These are phyloP conservation scores for Draba incana DNA, from an alignment of 345 rosid genomes.

Conservation along the genomic window DNA sequence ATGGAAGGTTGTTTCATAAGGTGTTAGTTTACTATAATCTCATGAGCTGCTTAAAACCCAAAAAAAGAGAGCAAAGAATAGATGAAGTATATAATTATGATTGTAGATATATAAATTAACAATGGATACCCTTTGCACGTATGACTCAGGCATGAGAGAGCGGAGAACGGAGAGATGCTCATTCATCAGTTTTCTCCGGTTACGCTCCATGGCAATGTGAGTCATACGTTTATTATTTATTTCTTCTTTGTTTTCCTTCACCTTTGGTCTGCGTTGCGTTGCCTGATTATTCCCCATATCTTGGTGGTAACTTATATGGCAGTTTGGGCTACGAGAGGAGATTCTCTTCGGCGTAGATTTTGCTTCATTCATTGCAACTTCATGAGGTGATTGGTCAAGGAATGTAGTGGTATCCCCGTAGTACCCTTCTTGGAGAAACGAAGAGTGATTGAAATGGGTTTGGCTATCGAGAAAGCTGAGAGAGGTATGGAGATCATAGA, in stretches of 20 bases:
- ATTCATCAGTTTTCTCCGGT: conserved; percentile 91
- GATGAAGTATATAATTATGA: background rate
- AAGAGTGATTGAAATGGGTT: conserved; percentile 34
- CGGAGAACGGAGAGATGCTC: conserved; percentile 78
- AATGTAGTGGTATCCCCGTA: conserved; percentile 12
- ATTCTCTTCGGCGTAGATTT: background rate
- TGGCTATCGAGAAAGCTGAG: conserved; percentile 49
- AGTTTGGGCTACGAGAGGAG: background rate
- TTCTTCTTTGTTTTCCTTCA: conserved; percentile 77
- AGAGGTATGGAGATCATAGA: conserved; percentile 37
- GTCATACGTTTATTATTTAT: conserved; percentile 89
- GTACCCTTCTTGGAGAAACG: conserved; percentile 35
- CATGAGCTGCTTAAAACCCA: no score
- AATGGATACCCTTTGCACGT: conserved; percentile 72
- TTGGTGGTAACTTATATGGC: conserved; percentile 11
- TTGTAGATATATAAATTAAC: background rate
- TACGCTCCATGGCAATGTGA: conserved; percentile 99
- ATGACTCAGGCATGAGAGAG: conserved; percentile 85
- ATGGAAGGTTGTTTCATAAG: background rate
- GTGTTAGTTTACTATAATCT: background rate
- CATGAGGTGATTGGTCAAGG: conserved; percentile 27
- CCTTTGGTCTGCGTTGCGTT: conserved; percentile 66
- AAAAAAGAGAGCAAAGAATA: background rate
- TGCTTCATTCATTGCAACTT: conserved; percentile 3
- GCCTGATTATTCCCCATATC: conserved; percentile 40